These are phyloP conservation scores for Symbiodinium natans DNA, from an alignment of 73 alveolate genomes.

Conservation along the genomic window DNA sequence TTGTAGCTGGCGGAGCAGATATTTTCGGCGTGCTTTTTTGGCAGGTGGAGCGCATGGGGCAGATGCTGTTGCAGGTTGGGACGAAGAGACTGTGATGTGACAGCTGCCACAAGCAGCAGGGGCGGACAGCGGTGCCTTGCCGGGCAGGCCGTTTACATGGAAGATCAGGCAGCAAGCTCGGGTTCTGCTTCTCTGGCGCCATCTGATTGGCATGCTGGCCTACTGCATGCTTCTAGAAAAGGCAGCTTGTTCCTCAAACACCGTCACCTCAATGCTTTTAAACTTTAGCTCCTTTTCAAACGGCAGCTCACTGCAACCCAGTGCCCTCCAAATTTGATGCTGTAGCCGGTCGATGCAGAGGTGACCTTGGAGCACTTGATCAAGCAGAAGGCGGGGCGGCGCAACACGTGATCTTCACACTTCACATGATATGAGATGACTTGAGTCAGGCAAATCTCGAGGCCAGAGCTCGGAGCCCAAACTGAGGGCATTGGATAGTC, in stretches of 20 bases:
- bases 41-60: slow-evolving; percentile 82
- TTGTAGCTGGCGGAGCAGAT: no score
- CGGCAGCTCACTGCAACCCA: neutral
- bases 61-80: slow-evolving; percentile 74
- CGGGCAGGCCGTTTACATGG: slow-evolving; percentile 66
- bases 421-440: neutral
- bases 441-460: slow-evolving; percentile 34
- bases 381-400: slow-evolving; percentile 24
- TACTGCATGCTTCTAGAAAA: no score
- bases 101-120: no score
- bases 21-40: neutral
- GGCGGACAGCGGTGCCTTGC: neutral
- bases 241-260: no score
- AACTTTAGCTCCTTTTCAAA: no score
- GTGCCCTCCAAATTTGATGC: neutral
- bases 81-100: neutral
- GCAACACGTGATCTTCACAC: neutral
- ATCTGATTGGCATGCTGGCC: no score
- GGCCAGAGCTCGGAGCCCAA: neutral
- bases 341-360: neutral
- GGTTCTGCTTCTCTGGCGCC: no score
- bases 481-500: neutral
- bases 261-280: no score
- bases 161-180: slow-evolving; percentile 42
- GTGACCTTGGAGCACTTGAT: slow-evolving; percentile 65